phyloP scores from a whole-genome alignment of 306 rosid species.

The Quercus rubra region DNA sequence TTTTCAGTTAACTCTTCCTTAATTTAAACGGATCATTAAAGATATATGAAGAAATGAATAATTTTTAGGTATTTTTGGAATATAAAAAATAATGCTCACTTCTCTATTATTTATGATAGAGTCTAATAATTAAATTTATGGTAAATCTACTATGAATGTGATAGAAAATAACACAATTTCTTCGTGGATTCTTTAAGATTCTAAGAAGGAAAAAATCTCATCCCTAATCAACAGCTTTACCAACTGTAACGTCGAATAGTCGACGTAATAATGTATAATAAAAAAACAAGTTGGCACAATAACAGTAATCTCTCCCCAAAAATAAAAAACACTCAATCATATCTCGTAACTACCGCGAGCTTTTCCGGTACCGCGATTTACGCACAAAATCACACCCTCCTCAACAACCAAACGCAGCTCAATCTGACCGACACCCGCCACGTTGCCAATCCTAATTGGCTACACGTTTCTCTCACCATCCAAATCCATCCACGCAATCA shows the following conservation, averaged over 20 bases:
- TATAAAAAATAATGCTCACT: rapidly evolving
- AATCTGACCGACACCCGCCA: not conserved
- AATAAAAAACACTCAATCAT: not conserved
- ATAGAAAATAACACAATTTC: rapidly evolving
- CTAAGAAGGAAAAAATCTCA: too few relatives aligned
- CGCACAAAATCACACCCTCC: not conserved
- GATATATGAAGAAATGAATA: too few relatives aligned
- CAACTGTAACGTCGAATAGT: too few relatives aligned
- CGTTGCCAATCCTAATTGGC: slow-evolving; percentile 4
- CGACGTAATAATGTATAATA: too few relatives aligned
- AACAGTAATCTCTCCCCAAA: not conserved
- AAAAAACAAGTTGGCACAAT: not conserved
- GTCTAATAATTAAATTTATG: too few relatives aligned
- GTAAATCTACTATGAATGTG: rapidly evolving
- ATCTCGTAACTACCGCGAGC: not conserved
- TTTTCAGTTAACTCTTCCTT: too few relatives aligned
- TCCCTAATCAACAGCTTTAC: too few relatives aligned
- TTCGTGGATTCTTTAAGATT: rapidly evolving
- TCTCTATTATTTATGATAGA: rapidly evolving
- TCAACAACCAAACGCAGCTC: not conserved
- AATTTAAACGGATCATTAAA: too few relatives aligned
- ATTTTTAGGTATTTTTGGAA: rapidly evolving
- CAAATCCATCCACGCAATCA: not conserved
- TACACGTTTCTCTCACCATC: not conserved
- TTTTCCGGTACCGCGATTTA: slow-evolving; percentile 9